Conservation (phyloP, 176 grass and related monocot genomes). For the Triticum monococcum region DNA sequence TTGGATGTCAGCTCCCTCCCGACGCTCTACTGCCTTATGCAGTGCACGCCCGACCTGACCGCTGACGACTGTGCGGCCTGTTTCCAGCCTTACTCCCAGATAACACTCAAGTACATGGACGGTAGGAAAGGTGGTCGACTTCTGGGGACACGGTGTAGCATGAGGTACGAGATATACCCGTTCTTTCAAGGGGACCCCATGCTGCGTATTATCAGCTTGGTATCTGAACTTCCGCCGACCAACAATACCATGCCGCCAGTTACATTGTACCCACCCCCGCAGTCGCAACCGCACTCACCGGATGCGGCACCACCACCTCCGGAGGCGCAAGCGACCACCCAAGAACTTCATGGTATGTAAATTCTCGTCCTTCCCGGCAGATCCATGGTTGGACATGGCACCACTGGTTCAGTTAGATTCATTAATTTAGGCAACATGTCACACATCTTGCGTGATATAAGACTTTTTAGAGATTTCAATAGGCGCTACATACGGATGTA, state of each 20-base stretch:
- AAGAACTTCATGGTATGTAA: not conserved
- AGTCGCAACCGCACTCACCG: not conserved
- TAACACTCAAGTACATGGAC: not conserved
- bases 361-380: not conserved
- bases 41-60: constrained; percentile 55
- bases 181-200: constrained; percentile 18
- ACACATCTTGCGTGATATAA: no score
- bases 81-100: not conserved
- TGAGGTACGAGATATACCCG: constrained; percentile 7
- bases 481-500: no score
- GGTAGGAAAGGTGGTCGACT: constrained; percentile 1
- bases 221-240: not conserved
- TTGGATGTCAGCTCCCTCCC: not conserved
- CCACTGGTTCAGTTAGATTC: not conserved
- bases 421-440: no score
- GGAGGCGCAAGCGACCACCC: not conserved
- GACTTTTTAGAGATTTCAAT: no score
- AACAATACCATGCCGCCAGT: not conserved
- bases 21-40: constrained; percentile 33
- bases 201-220: not conserved
- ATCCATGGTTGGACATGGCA: not conserved
- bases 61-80: constrained; percentile 18
- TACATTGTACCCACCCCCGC: not conserved
- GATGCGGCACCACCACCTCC: not conserved
- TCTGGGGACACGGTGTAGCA: not conserved